Conservation (phyloP, 208 protist genomes). For the Angomonas ambiguus region DNA sequence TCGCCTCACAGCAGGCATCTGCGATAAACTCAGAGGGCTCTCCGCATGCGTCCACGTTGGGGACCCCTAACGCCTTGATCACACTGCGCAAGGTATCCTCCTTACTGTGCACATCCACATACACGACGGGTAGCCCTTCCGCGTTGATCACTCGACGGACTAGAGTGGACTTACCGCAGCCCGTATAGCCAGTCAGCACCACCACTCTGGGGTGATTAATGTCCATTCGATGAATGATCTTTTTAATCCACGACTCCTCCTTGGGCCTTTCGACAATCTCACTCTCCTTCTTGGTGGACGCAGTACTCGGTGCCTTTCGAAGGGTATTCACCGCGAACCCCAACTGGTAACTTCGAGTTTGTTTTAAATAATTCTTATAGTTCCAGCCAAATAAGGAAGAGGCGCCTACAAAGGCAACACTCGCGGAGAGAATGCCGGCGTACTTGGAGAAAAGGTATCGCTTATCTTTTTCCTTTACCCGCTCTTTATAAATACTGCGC, state of each 20-base stretch:
- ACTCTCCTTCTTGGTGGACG: neutral
- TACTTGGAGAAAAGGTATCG: constrained; percentile 86
- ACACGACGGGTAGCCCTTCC: constrained; percentile 63
- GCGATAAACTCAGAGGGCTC: constrained; percentile 79
- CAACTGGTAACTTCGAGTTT: constrained; percentile 78
- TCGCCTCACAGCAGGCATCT: constrained; percentile 61
- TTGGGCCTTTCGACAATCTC: neutral
- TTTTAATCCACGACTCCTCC: constrained; percentile 40
- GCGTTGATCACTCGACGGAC: constrained; percentile 48
- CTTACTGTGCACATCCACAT: constrained; percentile 66
- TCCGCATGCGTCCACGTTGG: constrained; percentile 78
- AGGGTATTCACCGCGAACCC: constrained; percentile 45
- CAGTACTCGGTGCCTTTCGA: neutral
- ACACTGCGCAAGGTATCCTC: constrained; percentile 66
- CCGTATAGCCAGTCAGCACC: constrained; percentile 64
- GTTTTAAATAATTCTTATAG: constrained; percentile 83
- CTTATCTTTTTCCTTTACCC: constrained; percentile 78
- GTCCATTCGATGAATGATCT: constrained; percentile 44
- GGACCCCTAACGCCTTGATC: constrained; percentile 71
- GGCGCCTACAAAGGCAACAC: constrained; percentile 73
- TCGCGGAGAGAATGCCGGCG: constrained; percentile 78
- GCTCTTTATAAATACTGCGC: constrained; percentile 78
- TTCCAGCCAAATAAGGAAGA: constrained; percentile 89
- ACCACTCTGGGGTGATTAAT: constrained; percentile 47
- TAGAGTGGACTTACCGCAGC: constrained; percentile 67